These are phyloP conservation scores for Crithidia thermophila DNA, from an alignment of 208 protist species.

Conservation along the genomic window DNA sequence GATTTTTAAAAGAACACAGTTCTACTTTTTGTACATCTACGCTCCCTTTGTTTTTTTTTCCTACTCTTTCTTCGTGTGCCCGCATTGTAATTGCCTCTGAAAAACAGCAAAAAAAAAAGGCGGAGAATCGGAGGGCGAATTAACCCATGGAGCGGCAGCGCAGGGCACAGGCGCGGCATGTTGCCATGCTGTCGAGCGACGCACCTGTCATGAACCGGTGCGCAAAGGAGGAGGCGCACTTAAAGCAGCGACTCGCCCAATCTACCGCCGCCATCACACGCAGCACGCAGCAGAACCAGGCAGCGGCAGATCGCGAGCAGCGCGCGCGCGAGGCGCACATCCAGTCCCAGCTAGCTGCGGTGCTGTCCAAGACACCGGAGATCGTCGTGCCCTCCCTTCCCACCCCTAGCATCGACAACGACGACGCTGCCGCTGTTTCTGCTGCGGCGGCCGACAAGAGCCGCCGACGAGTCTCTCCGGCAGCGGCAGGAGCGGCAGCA, in stretches of 20 bases:
- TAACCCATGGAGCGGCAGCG: conserved; percentile 28
- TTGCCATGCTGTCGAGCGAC: conserved; percentile 38
- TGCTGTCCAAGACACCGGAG: conserved; percentile 17
- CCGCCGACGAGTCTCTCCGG: not conserved
- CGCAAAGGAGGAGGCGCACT: conserved; percentile 29
- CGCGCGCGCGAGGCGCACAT: conserved; percentile 33
- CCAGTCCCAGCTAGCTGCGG: conserved; percentile 37
- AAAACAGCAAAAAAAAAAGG: too few relatives aligned
- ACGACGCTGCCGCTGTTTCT: not conserved
- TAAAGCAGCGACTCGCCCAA: conserved; percentile 29
- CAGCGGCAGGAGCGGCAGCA: not conserved
- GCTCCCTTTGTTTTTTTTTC: too few relatives aligned
- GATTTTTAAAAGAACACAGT: too few relatives aligned
- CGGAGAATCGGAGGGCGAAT: too few relatives aligned
- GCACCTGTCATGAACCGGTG: conserved; percentile 47
- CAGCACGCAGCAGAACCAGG: conserved; percentile 17
- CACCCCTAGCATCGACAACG: not conserved
- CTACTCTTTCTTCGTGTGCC: too few relatives aligned
- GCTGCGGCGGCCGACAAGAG: not conserved
- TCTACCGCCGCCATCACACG: conserved; percentile 22
- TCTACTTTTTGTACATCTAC: too few relatives aligned
- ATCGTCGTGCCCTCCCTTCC: conserved; percentile 5
- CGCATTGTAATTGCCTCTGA: too few relatives aligned
- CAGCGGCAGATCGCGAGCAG: conserved; percentile 26
- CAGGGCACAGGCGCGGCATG: conserved; percentile 26